Base-by-base conservation (phyloP, 805 yeast species). In the Candida railenensis region DNA sequence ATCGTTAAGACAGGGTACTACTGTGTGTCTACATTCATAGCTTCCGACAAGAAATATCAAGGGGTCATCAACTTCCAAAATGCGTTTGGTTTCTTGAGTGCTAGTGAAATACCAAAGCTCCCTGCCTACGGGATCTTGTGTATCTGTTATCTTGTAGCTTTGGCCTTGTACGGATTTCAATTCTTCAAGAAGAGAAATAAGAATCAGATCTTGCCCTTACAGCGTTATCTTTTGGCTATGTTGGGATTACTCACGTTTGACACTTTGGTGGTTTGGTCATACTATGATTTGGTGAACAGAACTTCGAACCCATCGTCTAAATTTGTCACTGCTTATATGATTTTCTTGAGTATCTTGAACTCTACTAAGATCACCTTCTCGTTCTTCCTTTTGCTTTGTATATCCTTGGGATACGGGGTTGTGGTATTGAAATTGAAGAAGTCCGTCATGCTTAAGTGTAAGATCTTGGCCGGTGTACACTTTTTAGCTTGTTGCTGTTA, bases 391-490 rank as follows among this genome's bases (percentile, higher is more conserved):
- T 73, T 94, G 46, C 73, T 92, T 53, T 85, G 89, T 56, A 92
- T 94, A 46, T 78, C 95, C 12, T 73, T 91, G 53, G 99, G 99
- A 36, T 94, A 91, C 67, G 97, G 98, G 51, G 90, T 94, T 41
- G 98, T 94, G 42, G 82, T 81, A 59, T 90, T 96, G 40, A 85
- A 90, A 51, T 77, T 94, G 49, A 87, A 90, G 40, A 80, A 81
- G 63, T 80, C 81, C 46, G 58, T 76, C 22, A 89, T 94, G 96
- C 73, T 83, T 57, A 82, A 58, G 47, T 67, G 74, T 55, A 73
- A 73, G 50, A 61, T 73, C n/a, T 57, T 73, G 37, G 77, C 76
- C 8, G 75, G 59, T 0, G 45, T 51, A 34, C 73, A 71, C 50
- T 72, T 73, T 55, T 53, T 53, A 4, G 63, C 76, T 1, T 58